Conservation (phyloP, 2,329 filamentous ascomycete genomes). For the Calonectria multiphialidica region DNA sequence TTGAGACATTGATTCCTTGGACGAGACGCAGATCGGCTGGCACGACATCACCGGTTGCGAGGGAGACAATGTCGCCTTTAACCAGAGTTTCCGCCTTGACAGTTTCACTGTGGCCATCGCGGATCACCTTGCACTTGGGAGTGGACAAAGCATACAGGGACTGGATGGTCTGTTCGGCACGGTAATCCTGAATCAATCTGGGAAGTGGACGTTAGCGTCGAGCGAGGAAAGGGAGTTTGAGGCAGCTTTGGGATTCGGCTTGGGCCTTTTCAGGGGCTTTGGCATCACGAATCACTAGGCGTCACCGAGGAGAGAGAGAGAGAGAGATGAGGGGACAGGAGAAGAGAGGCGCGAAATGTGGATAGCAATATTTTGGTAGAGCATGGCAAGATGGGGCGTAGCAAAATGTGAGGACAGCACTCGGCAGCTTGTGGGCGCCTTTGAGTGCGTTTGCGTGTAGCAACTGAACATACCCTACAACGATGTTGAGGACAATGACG, state of each 20-base stretch:
- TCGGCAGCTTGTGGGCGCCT: conserved; percentile 15
- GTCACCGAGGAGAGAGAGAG: conserved; percentile 41
- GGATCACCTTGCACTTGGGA: conserved; percentile 70
- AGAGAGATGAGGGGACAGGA: conserved; percentile 33
- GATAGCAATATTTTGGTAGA: conserved; percentile 36
- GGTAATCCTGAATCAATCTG: conserved; percentile 71
- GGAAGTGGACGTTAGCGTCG: conserved; percentile 41
- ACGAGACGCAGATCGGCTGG: conserved; percentile 76
- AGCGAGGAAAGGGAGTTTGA: conserved; percentile 31
- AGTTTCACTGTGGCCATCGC: conserved; percentile 62
- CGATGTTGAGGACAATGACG: conserved; percentile 76
- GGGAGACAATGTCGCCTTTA: conserved; percentile 73
- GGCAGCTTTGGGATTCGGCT: conserved; percentile 44
- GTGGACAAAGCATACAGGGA: conserved; percentile 69
- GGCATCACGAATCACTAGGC: conserved; percentile 40
- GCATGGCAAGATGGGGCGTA: conserved; percentile 11
- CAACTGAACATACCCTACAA: conserved; percentile 67
- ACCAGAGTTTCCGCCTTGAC: conserved; percentile 71
- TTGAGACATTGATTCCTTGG: conserved; percentile 79
- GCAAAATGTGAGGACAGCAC: conserved; percentile 33
- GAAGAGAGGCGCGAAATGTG: conserved; percentile 30
- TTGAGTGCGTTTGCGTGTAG: conserved; percentile 16
- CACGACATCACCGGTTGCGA: conserved; percentile 75
- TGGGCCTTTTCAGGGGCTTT: conserved; percentile 43
- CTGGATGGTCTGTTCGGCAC: conserved; percentile 72